Base-by-base conservation (phyloP, 345 rosid genomes). In the Odontarrhena argentea region DNA sequence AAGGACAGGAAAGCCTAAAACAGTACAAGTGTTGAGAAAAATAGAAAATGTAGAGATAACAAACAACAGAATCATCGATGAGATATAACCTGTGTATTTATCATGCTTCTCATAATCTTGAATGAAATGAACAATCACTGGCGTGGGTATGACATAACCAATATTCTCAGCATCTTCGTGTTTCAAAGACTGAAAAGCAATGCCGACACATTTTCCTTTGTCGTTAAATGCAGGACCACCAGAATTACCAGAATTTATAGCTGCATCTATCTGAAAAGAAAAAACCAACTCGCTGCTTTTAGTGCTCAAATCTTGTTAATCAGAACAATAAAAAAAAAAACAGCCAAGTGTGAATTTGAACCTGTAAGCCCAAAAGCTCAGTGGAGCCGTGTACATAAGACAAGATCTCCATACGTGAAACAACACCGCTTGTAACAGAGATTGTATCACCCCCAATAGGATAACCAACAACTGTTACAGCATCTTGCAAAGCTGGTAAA, bases 161-260 rank as follows among this genome's bases (percentile, higher is more conserved):
- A 90, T 90, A 69, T 93, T 93, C 76, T 93, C 98, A 18, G 72
- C 96, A 85, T 93, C 97, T 70, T 93, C 98, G 55, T 86, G 90
- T 73, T 90, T 93, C 37, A 90, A 81, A 6, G 98, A 92, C 75
- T 92, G 98, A 81, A 92, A 92, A n/a, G 98, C 98, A 80, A 92
- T 89, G 24, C 98, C 98, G 3, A 92, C 96, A 73, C 97, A 89
- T 60, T 78, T 87, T 0, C 93, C 97, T 80, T 84, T 84, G 67
- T 93, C 98, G 76, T 77, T 89, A 63, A 93, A 93, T 8, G 98
- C 98, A 65, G 98, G 98, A 14, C 98, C 98, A 32, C 98, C 98
- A 60, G 98, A 93, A 63, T 93, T 93, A 51, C 98, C 98, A 30
- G 97, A 93, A 65, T 93, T 93, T 63, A 93, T 87, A 48, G 98